Percentiles rank a stretch among this genome's conserved stretches.
Evolutionary conservation across 257 asterid genomes (phyloP).

Genomic region (Eustoma russellianum): DNA sequence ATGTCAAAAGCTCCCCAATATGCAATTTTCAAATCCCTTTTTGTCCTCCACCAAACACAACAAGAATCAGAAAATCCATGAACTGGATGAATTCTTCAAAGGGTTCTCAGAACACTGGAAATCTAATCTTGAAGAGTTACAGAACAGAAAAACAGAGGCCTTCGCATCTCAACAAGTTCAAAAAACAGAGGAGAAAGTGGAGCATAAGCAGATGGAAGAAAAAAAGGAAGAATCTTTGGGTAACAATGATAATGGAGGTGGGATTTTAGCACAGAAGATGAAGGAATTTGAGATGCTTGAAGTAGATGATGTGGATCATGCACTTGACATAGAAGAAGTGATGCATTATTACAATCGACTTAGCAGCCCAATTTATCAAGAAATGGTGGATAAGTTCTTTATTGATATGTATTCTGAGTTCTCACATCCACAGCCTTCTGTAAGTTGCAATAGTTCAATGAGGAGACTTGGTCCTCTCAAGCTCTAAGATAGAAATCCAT

Average conservation of each 20-base stretch:
- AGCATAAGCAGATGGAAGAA: slow-evolving; percentile 16
- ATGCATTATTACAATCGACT: slow-evolving; percentile 61
- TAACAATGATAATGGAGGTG: not conserved
- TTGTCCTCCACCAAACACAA: slow-evolving; percentile 9
- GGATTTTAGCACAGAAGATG: slow-evolving; percentile 40
- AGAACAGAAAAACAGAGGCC: slow-evolving; percentile 12
- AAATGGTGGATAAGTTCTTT: slow-evolving; percentile 55
- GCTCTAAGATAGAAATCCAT: slow-evolving; percentile 19
- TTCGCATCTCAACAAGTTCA: slow-evolving; percentile 8
- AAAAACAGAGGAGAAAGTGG: slow-evolving; percentile 13
- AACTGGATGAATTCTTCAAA: slow-evolving; percentile 28
- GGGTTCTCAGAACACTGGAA: slow-evolving; percentile 32
- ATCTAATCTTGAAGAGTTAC: slow-evolving; percentile 9
- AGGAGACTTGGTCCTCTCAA: slow-evolving; percentile 62
- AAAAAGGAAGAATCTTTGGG: not conserved
- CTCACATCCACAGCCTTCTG: slow-evolving; percentile 22
- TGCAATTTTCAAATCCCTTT: slow-evolving; percentile 22
- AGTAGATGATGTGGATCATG: slow-evolving; percentile 51
- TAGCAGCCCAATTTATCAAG: slow-evolving; percentile 51
- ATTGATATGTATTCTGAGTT: slow-evolving; percentile 49
- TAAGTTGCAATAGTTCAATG: slow-evolving; percentile 42
- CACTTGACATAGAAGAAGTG: slow-evolving; percentile 70
- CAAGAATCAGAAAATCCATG: slow-evolving; percentile 19
- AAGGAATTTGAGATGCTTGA: slow-evolving; percentile 70
- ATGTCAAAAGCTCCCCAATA: slow-evolving; percentile 31